Evolutionary conservation across 1,139 yeast genomes (phyloP).

Genomic region (Arxiozyma bovina): DNA sequence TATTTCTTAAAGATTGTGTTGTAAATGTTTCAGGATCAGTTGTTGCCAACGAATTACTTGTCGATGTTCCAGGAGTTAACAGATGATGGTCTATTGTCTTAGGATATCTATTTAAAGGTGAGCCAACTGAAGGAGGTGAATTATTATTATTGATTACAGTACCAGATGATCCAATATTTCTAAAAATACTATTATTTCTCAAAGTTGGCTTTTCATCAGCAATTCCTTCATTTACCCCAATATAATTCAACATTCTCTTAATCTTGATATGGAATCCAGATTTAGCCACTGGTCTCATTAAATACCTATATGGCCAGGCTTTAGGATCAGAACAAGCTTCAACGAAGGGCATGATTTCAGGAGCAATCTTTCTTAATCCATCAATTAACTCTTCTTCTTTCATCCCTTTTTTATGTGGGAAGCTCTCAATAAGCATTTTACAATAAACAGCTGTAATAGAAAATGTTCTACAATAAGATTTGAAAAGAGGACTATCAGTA

Average conservation of each 20-base stretch:
- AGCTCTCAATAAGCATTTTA: conserved; percentile 12
- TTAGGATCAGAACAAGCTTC: conserved; percentile 17
- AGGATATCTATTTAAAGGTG: neutral
- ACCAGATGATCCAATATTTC: neutral
- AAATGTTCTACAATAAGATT: conserved; percentile 13
- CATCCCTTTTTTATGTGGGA: conserved; percentile 5
- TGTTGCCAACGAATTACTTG: neutral
- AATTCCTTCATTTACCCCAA: neutral
- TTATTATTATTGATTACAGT: neutral
- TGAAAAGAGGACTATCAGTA: conserved; percentile 12
- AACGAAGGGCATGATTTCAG: conserved; percentile 14
- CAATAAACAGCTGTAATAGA: conserved; percentile 17
- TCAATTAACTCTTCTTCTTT: conserved; percentile 11
- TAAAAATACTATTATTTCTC: neutral
- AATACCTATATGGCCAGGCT: conserved; percentile 19
- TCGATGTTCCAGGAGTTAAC: neutral
- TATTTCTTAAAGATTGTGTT: neutral
- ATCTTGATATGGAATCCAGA: conserved; percentile 25
- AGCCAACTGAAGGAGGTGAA: neutral
- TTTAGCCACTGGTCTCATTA: conserved; percentile 20
- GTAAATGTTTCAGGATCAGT: neutral
- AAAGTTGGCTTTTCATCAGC: neutral
- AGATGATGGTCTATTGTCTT: neutral
- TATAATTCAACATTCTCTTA: conserved; percentile 6
- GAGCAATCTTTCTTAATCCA: conserved; percentile 12